Percentiles rank a stretch among this genome's conserved stretches.
Conservation (phyloP, 2,329 filamentous ascomycete species). For the Lachnellula cervina region DNA sequence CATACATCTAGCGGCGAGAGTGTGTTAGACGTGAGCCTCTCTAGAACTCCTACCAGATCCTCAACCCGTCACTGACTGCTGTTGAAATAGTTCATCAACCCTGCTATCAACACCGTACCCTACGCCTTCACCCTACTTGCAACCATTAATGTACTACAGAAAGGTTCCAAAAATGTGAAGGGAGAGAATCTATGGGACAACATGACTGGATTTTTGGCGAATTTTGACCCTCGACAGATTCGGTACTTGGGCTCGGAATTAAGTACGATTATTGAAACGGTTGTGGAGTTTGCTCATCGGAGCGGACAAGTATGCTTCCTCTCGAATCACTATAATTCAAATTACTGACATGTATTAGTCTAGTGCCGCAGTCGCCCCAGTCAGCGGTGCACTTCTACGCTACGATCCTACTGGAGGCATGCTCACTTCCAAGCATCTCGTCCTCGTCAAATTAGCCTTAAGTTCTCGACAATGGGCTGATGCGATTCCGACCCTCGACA, state of each 20-base stretch:
- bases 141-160: conserved; percentile 38
- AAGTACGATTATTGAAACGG: conserved; percentile 39
- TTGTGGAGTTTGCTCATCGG: conserved; percentile 15
- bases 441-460: conserved; percentile 52
- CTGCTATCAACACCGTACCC: conserved; percentile 52
- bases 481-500: conserved; percentile 58
- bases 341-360: conserved; percentile 20
- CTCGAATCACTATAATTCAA: not conserved
- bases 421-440: conserved; percentile 60
- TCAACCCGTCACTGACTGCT: conserved; percentile 9
- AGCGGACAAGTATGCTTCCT: conserved; percentile 20
- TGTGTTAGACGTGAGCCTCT: conserved; percentile 34
- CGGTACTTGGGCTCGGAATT: conserved; percentile 48
- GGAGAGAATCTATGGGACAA: conserved; percentile 42
- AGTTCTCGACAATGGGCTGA: conserved; percentile 48
- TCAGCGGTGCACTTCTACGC: conserved; percentile 49
- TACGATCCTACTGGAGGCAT: conserved; percentile 63
- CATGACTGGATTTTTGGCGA: conserved; percentile 34
- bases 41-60: not conserved
- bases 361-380: conserved; percentile 22
- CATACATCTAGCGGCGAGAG: conserved; percentile 31
- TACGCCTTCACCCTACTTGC: conserved; percentile 52
- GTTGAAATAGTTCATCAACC: conserved; percentile 36
- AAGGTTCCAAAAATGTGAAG: conserved; percentile 25
- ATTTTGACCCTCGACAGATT: conserved; percentile 49